Evolutionary conservation across 352 stramenopile genomes (phyloP), one percentile per base, ranked within the genome.

Genomic region (Phytophthora crassamura): DNA sequence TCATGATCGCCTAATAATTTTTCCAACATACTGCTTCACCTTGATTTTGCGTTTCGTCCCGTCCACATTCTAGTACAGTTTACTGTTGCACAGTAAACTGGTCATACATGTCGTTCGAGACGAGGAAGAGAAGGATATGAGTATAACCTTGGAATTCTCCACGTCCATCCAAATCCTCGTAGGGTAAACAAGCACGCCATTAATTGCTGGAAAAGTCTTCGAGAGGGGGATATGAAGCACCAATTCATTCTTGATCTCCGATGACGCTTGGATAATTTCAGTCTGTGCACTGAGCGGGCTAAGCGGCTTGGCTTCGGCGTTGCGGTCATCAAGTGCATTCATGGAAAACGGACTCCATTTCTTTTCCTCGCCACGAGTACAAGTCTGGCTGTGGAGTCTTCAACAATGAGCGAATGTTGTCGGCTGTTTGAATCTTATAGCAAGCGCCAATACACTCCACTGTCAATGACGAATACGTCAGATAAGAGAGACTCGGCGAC

Each of bases 161-260:
- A 18, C 48, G 39, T 2, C 5, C 10, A 34, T 20, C 22, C 48
- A 66, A 64, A 45, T 48, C 20, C 15, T 55, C 33, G 55, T 59
- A 67, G 52, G 53, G 3, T 64, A 16, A 32, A 71, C 61, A 50
- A 75, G 55, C 56, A 75, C 61, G 33, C 42, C 61, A 71, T 78
- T 55, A 52, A 71, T 69, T 57, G 54, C 56, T 52, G 69, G 69
- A 60, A 73, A 75, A 11, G 38, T 69, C 47, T 72, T 69, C 59
- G 60, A 77, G n/a, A 74, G 33, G 5, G 61, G 64, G 32, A 77
- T 62, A 51, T 74, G 61, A 42, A 74, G 28, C 45, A 32, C 33
- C 55, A 68, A 54, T 55, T 68, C 16, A 54, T 67, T 59, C 20
- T 65, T 7, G 34, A 74, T 74, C 49, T 73, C 63, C 33, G 64